Evolutionary conservation across 352 stramenopile genomes (phyloP).

Genomic region (Halophytophthora polymorphica): DNA sequence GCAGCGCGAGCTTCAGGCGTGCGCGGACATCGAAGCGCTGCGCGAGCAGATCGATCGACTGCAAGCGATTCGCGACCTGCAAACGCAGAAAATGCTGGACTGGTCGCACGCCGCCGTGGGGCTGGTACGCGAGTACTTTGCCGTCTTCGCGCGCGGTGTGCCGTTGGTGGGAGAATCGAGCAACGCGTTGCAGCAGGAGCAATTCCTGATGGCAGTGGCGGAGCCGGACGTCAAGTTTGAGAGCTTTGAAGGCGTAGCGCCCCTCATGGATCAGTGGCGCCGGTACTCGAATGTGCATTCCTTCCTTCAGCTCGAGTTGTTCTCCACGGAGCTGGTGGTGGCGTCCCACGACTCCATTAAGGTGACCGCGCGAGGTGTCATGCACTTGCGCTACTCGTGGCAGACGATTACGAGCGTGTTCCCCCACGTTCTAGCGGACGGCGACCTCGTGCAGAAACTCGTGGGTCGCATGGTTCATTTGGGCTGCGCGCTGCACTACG

Average conservation of each 20-base stretch:
- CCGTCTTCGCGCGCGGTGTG: conserved; percentile 16
- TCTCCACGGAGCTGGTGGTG: conserved; percentile 14
- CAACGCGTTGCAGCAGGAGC: conserved; percentile 4
- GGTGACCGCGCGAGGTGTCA: conserved; percentile 17
- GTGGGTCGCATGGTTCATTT: conserved; percentile 29
- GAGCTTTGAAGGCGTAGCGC: conserved; percentile 1
- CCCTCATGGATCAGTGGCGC: conserved; percentile 16
- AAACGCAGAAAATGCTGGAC: background rate
- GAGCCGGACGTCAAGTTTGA: conserved; percentile 13
- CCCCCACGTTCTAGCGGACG: conserved; percentile 24
- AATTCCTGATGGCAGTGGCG: conserved; percentile 8
- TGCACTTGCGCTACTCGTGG: conserved; percentile 35
- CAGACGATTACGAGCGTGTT: conserved; percentile 34
- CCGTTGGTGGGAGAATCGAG: background rate
- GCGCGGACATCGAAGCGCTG: conserved; percentile 6
- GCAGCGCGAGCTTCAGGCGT: conserved; percentile 3
- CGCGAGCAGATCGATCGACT: conserved; percentile 6
- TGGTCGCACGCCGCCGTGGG: background rate
- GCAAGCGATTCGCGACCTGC: background rate
- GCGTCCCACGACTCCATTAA: too few relatives aligned
- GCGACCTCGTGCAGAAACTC: conserved; percentile 25
- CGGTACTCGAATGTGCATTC: conserved; percentile 14
- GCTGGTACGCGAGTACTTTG: conserved; percentile 20
- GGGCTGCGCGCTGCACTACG: conserved; percentile 28
- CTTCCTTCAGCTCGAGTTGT: conserved; percentile 15